Conservation (phyloP, 176 grass and related monocot genomes). For the Echinochloa phyllopogon region DNA sequence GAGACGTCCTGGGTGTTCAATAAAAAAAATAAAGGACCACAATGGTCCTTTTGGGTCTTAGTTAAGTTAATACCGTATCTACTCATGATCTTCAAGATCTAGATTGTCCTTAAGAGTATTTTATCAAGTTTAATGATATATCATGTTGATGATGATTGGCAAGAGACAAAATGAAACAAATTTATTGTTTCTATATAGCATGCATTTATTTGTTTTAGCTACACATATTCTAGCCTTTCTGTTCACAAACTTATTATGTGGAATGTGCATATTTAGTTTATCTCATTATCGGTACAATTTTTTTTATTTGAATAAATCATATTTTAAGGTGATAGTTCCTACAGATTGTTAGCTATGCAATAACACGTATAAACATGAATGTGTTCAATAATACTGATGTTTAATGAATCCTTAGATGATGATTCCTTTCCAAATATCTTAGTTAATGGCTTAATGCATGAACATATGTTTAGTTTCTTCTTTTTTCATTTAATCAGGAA, state of each 20-base stretch:
- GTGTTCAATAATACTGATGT: neutral
- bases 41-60: constrained; percentile 21
- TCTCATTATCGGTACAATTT: constrained; percentile 12
- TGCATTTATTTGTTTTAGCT: constrained; percentile 9
- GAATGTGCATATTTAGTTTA: constrained; percentile 30
- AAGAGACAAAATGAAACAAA: constrained; percentile 15
- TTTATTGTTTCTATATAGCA: constrained; percentile 26
- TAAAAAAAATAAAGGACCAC: neutral
- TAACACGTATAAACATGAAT: constrained; percentile 30
- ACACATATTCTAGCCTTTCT: neutral
- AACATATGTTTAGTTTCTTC: neutral
- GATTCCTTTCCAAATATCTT: constrained; percentile 24
- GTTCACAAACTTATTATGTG: constrained; percentile 11
- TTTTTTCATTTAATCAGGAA: neutral
- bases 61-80: constrained; percentile 25
- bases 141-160: constrained; percentile 35
- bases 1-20: no score
- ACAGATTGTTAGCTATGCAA: constrained; percentile 18
- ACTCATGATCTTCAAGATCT: constrained; percentile 2
- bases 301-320: neutral
- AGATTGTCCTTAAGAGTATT: neutral
- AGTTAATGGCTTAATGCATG: neutral
- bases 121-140: constrained; percentile 32
- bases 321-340: constrained; percentile 16
- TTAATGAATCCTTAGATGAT: constrained; percentile 14